These are phyloP conservation scores for Alternaria triticina DNA, from an alignment of 2,329 filamentous ascomycete genomes.

Conservation along the genomic window DNA sequence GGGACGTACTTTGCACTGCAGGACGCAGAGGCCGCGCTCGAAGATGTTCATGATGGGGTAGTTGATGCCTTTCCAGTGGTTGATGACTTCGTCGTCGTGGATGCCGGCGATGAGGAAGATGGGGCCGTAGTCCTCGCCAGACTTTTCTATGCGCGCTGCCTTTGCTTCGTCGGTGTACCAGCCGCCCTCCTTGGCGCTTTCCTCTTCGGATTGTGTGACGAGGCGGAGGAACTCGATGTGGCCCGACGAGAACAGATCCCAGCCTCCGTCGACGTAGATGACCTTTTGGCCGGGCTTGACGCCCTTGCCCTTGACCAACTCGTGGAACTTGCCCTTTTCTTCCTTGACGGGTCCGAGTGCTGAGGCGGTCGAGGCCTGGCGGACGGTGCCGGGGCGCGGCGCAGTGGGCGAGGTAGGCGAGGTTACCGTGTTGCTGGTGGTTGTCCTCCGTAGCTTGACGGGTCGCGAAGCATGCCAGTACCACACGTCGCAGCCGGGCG, in stretches of 20 bases:
- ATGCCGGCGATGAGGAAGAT: slow-evolving; percentile 91
- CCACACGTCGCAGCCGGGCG: slow-evolving; percentile 83
- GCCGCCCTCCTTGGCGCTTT: slow-evolving; percentile 68
- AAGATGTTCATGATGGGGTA: slow-evolving; percentile 99
- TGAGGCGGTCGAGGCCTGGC: slow-evolving; percentile 49
- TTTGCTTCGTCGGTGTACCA: slow-evolving; percentile 75
- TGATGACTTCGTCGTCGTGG: slow-evolving; percentile 94
- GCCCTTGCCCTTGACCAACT: slow-evolving; percentile 73
- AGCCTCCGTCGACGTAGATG: slow-evolving; percentile 95
- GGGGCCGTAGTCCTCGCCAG: slow-evolving; percentile 76
- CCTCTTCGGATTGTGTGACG: slow-evolving; percentile 76
- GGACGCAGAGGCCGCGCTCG: slow-evolving; percentile 90
- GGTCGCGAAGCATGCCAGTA: slow-evolving; percentile 71
- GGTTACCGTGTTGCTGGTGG: slow-evolving; percentile 29
- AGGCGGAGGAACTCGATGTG: slow-evolving; percentile 92
- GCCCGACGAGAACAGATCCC: slow-evolving; percentile 94
- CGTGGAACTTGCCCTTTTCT: slow-evolving; percentile 69
- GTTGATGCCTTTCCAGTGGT: slow-evolving; percentile 95
- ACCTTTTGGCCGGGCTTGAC: slow-evolving; percentile 80
- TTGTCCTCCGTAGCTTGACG: slow-evolving; percentile 46
- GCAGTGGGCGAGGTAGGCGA: slow-evolving; percentile 1
- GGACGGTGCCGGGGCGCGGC: slow-evolving; percentile 26
- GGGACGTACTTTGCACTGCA: slow-evolving; percentile 81
- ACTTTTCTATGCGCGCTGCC: slow-evolving; percentile 66
- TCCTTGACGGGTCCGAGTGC: slow-evolving; percentile 50